phyloP scores from a whole-genome alignment of 352 stramenopile genomes.

The Phytophthora fragariae region DNA sequence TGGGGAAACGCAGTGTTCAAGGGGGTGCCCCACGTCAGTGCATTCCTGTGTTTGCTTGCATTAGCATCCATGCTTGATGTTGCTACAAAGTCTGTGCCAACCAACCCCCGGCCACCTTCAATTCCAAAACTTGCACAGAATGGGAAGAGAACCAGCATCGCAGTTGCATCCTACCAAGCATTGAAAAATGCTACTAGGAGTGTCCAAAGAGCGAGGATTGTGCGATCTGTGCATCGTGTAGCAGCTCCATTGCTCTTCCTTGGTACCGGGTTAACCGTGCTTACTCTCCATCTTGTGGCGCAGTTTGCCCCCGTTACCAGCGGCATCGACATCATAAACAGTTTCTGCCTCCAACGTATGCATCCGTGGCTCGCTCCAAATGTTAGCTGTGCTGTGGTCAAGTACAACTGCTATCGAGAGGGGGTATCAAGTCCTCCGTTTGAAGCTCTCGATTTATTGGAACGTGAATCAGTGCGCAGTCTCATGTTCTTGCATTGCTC shows the following conservation, averaged over 20 bases:
- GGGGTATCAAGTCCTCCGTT: slow-evolving; percentile 10
- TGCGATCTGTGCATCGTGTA: slow-evolving; percentile 14
- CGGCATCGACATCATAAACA: neutral
- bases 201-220: neutral
- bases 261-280: neutral
- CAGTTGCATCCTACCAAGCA: neutral
- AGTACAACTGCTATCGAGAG: slow-evolving; percentile 46
- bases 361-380: slow-evolving; percentile 50
- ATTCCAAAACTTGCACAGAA: neutral
- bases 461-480: slow-evolving; percentile 29
- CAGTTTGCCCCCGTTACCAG: neutral
- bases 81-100: neutral
- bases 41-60: slow-evolving; percentile 40
- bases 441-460: slow-evolving; percentile 12
- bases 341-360: slow-evolving; percentile 36
- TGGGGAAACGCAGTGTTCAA: slow-evolving; percentile 37
- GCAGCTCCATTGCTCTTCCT: slow-evolving; percentile 32
- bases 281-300: slow-evolving; percentile 8
- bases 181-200: slow-evolving; percentile 7
- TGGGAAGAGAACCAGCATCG: slow-evolving; percentile 1
- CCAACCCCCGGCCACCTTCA: neutral
- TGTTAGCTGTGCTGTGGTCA: slow-evolving; percentile 47
- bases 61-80: slow-evolving; percentile 31
- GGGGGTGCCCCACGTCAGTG: slow-evolving; percentile 46
- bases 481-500: slow-evolving; percentile 62